Percentiles rank a stretch among this genome's conserved stretches.
Evolutionary conservation across 805 yeast species (phyloP).

Genomic region (Saccharomycopsis selenospora): DNA sequence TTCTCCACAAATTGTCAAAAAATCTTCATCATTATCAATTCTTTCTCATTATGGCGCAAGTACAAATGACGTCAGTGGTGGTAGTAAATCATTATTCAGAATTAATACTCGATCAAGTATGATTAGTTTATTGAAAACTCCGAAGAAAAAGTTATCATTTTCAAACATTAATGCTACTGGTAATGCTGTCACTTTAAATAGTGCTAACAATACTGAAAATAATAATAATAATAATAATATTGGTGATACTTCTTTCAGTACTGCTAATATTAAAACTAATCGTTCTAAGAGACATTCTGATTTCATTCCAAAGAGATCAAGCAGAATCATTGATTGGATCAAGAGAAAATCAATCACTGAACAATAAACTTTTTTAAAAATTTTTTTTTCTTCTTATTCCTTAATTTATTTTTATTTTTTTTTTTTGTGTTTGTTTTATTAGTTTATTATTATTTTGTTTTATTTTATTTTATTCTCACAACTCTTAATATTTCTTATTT

Average conservation of each 20-base stretch:
- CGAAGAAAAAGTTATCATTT: slow-evolving; percentile 9
- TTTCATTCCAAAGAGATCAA: slow-evolving; percentile 1
- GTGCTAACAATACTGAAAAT: too few species aligned
- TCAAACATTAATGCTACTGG: background rate
- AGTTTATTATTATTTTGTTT: too few species aligned
- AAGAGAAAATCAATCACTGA: slow-evolving; percentile 3
- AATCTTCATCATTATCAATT: slow-evolving; percentile 6
- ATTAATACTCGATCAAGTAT: slow-evolving; percentile 14
- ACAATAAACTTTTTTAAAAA: too few species aligned
- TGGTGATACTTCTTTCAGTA: slow-evolving; percentile 1
- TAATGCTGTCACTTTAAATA: too few species aligned
- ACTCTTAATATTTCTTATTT: too few species aligned
- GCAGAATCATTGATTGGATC: slow-evolving; percentile 10
- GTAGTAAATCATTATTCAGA: slow-evolving; percentile 2
- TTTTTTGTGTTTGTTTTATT: too few species aligned
- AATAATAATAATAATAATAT: too few species aligned
- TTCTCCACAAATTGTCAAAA: slow-evolving; percentile 8
- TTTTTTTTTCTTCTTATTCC: too few species aligned
- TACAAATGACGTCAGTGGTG: background rate
- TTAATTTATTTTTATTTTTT: too few species aligned
- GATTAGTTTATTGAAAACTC: slow-evolving; percentile 13
- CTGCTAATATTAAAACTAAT: background rate
- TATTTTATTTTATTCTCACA: too few species aligned
- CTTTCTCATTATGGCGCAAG: slow-evolving; percentile 3
- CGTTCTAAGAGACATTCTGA: background rate